phyloP scores from a whole-genome alignment of 2,329 filamentous ascomycete species.

The Stemphylium lycopersici region DNA sequence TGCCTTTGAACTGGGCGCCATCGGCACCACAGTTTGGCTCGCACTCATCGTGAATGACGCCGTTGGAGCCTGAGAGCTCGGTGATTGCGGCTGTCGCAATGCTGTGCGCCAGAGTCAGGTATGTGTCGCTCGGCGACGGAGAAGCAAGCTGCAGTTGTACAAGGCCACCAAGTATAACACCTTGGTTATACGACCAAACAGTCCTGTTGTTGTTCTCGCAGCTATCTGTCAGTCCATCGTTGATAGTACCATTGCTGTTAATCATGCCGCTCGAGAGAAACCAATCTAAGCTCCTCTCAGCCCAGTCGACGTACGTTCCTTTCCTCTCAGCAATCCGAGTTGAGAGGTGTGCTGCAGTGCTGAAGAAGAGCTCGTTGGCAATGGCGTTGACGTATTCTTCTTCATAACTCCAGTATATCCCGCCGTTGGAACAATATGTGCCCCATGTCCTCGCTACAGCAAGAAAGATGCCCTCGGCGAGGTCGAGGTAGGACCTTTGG shows the following conservation, averaged over 20 bases:
- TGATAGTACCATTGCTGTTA: slow-evolving; percentile 57
- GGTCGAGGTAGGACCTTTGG: slow-evolving; percentile 52
- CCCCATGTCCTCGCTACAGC: slow-evolving; percentile 50
- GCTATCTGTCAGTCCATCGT: slow-evolving; percentile 58
- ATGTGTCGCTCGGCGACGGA: slow-evolving; percentile 29
- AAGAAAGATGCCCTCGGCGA: slow-evolving; percentile 58
- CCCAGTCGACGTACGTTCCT: slow-evolving; percentile 53
- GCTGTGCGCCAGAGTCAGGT: slow-evolving; percentile 43
- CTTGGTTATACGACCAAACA: slow-evolving; percentile 65
- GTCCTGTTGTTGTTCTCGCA: slow-evolving; percentile 60
- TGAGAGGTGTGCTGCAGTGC: slow-evolving; percentile 61
- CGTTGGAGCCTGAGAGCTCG: slow-evolving; percentile 44
- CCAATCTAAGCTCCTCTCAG: slow-evolving; percentile 59
- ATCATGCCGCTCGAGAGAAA: slow-evolving; percentile 57
- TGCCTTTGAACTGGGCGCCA: slow-evolving; percentile 72
- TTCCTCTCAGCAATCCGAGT: slow-evolving; percentile 51
- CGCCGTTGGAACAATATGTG: slow-evolving; percentile 53
- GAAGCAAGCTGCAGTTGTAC: slow-evolving; percentile 58
- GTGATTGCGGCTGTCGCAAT: slow-evolving; percentile 50
- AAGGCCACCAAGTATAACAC: slow-evolving; percentile 65
- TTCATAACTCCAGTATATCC: slow-evolving; percentile 57
- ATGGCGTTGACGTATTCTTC: slow-evolving; percentile 60
- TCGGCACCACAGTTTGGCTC: slow-evolving; percentile 49
- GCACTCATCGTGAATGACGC: slow-evolving; percentile 52
- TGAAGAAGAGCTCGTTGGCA: slow-evolving; percentile 63